A percentile compares a stretch with the other conserved stretches of the same genome.
phyloP scores from a whole-genome alignment of 371 early-diverging fungal species.

The Rhizopus sp. region DNA sequence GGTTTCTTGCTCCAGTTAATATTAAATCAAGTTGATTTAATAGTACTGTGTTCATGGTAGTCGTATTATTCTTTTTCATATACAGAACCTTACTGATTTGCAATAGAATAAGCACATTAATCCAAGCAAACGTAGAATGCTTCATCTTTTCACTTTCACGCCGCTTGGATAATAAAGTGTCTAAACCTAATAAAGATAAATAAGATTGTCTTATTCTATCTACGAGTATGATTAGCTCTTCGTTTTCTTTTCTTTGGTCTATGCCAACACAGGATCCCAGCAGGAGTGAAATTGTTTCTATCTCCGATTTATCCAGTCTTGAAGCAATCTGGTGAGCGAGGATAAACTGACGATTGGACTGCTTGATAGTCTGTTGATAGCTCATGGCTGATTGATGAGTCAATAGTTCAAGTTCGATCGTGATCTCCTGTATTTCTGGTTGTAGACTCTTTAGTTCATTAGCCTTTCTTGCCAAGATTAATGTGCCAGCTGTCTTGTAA shows the following conservation, averaged over 20 bases:
- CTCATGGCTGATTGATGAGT: neutral
- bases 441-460: conserved; percentile 9
- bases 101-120: conserved; percentile 3
- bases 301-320: neutral
- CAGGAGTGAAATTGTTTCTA: neutral
- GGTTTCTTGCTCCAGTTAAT: neutral
- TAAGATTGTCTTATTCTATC: conserved; percentile 4
- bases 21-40: neutral
- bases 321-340: neutral
- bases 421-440: conserved; percentile 33
- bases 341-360: too few relatives aligned
- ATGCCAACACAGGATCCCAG: conserved; percentile 1
- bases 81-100: conserved; percentile 4
- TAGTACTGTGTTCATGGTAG: neutral
- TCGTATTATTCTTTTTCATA: neutral
- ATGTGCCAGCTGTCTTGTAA: conserved; percentile 32
- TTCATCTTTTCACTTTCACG: neutral
- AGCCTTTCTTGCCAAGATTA: conserved; percentile 24
- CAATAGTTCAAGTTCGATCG: conserved; percentile 19
- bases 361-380: neutral
- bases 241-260: neutral
- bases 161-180: neutral
- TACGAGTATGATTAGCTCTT: neutral
- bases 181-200: neutral
- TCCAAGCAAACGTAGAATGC: neutral